Base-by-base conservation (phyloP, 2,329 filamentous ascomycete genomes). In the Paecilomyces niveus region DNA sequence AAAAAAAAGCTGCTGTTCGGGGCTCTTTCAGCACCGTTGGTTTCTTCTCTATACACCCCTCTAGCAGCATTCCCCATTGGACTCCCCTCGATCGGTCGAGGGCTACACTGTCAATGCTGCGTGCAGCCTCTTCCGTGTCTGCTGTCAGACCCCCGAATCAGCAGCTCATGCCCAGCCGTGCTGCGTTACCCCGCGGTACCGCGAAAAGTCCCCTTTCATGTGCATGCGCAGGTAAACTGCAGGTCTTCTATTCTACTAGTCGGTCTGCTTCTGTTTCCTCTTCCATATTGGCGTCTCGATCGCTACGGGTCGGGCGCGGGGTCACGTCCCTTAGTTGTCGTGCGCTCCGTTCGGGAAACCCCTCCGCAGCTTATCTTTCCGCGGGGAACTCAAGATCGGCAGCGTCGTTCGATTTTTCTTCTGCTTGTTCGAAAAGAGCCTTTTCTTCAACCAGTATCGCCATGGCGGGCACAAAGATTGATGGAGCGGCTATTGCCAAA, bases 401-500 rank as follows among this genome's bases (percentile, higher is more conserved):
- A 57, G 24, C 53, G 31, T 52, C 9, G 7, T n/a, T 56, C 13
- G 26, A 22, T n/a, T 26, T 24, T 45, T 51, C 57, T 61, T 55
- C 60, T 57, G 60, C 4, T 45, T 57, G 62, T 60, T 58, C 60
- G 58, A 64, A 57, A 58, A 70, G 70, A 57, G 65, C 57, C 45
- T 83, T 86, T 70, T 80, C 80, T 62, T 78, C 72, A 65, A 85
- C 83, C 63, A 67, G 79, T 67, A 70, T 78, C 76, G 81, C 78
- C 71, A 97, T 97, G 92, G 85, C 86, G 67, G 93, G 91, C 66
- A 85, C 83, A 68, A 96, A 92, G 81, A 94, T 99, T 70, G 94
- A 99, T 80, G 94, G 94, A 80, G 96, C 88, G 58, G 91, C 90
- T 73, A 92, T 97, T 79, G 94, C 94, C 67, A 95, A 93, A 81